A percentile compares a stretch with the other conserved stretches of the same genome.
phyloP scores from a whole-genome alignment of 148 eudicot species.

The Selenicereus undatus region DNA sequence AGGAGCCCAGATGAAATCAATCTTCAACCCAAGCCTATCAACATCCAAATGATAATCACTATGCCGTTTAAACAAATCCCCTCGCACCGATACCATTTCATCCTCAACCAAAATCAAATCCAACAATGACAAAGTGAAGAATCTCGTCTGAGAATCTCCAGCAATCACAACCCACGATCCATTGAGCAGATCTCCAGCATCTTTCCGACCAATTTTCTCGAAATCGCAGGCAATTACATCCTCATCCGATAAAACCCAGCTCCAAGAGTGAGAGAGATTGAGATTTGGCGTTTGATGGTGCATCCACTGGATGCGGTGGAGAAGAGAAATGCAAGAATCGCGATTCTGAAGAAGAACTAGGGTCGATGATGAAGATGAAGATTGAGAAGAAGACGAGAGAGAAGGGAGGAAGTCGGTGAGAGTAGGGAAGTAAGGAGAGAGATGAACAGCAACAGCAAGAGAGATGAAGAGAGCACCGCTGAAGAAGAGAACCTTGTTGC shows the following conservation, averaged over 20 bases:
- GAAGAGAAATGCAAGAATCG: slow-evolving; percentile 48
- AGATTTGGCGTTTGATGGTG: slow-evolving; percentile 2
- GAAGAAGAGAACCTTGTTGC: slow-evolving; percentile 88
- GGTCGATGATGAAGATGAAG: slow-evolving; percentile 25
- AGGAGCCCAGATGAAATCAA: slow-evolving; percentile 95
- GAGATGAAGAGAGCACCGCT: slow-evolving; percentile 86
- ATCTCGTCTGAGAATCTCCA: slow-evolving; percentile 75
- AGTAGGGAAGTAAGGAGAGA: slow-evolving; percentile 81
- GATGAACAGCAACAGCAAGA: slow-evolving; percentile 82
- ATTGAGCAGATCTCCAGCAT: slow-evolving; percentile 67
- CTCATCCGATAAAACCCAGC: slow-evolving; percentile 44
- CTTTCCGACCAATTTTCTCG: slow-evolving; percentile 49
- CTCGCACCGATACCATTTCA: slow-evolving; percentile 41
- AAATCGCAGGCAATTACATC: slow-evolving; percentile 59
- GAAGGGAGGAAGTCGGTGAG: slow-evolving; percentile 35
- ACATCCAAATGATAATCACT: slow-evolving; percentile 68
- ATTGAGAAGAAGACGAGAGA: slow-evolving; percentile 1
- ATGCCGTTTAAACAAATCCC: slow-evolving; percentile 83
- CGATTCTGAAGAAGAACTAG: slow-evolving; percentile 34
- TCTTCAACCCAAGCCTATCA: slow-evolving; percentile 64
- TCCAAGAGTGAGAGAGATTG: slow-evolving; percentile 43
- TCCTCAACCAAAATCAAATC: slow-evolving; percentile 51
- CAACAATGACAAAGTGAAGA: slow-evolving; percentile 62
- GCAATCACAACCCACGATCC: slow-evolving; percentile 89
- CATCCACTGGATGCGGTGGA: slow-evolving; percentile 47